phyloP scores from a whole-genome alignment of 257 asterid genomes.

The Phtheirospermum japonicum region DNA sequence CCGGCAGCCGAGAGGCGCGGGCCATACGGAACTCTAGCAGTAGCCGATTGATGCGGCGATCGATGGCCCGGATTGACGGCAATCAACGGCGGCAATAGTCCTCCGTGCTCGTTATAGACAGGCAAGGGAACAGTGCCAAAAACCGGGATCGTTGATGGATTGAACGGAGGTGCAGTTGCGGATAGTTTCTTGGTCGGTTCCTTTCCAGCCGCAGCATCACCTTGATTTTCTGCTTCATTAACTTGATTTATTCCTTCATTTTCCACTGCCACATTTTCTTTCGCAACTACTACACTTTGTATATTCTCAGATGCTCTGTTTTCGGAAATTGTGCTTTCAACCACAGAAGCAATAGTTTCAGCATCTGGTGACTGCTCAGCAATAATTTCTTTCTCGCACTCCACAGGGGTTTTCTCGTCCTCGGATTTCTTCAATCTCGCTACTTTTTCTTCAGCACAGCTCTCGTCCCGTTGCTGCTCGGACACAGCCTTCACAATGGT shows the following conservation, averaged over 20 bases:
- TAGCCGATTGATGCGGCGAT: slow-evolving; percentile 78
- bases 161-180: slow-evolving; percentile 85
- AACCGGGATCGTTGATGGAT: slow-evolving; percentile 55
- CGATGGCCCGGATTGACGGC: slow-evolving; percentile 62
- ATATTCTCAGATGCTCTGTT: slow-evolving; percentile 27
- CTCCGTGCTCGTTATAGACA: slow-evolving; percentile 64
- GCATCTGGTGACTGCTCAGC: slow-evolving; percentile 32
- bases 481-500: slow-evolving; percentile 69
- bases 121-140: slow-evolving; percentile 57
- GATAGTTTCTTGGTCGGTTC: slow-evolving; percentile 69
- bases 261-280: slow-evolving; percentile 30
- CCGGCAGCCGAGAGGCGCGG: slow-evolving; percentile 73
- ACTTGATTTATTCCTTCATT: slow-evolving; percentile 22
- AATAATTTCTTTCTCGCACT: slow-evolving; percentile 27
- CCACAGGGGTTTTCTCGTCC: slow-evolving; percentile 20
- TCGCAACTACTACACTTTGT: slow-evolving; percentile 21
- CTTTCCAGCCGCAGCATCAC: slow-evolving; percentile 51
- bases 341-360: slow-evolving; percentile 24
- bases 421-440: slow-evolving; percentile 34
- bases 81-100: slow-evolving; percentile 62
- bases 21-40: slow-evolving; percentile 75
- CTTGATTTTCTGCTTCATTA: slow-evolving; percentile 39
- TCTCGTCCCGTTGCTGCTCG: slow-evolving; percentile 45
- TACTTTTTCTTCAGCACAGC: slow-evolving; percentile 34
- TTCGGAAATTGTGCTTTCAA: slow-evolving; percentile 26